These are phyloP conservation scores for Rubus parviflorus DNA, from an alignment of 306 rosid species.

Conservation along the genomic window DNA sequence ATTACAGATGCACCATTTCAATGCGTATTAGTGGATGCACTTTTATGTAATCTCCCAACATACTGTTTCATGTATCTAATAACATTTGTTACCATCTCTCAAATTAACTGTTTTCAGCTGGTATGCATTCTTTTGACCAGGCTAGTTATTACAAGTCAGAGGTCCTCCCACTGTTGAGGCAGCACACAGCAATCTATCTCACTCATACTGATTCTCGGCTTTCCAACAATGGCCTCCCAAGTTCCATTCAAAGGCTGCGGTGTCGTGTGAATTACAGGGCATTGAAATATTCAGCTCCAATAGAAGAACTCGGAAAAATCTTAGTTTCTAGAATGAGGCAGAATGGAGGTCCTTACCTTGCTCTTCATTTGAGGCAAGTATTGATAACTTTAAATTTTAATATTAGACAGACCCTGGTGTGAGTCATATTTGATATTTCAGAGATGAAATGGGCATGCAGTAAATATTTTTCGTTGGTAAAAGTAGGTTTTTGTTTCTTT, in stretches of 20 bases:
- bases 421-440: constrained; percentile 1
- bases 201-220: constrained; percentile 94
- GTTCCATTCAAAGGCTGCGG: constrained; percentile 78
- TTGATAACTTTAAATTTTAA: background rate
- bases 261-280: constrained; percentile 90
- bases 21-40: constrained; percentile 18
- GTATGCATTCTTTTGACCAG: constrained; percentile 47
- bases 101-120: constrained; percentile 9
- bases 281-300: constrained; percentile 77
- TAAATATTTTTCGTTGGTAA: constrained; percentile 5
- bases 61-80: constrained; percentile 15
- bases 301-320: constrained; percentile 70
- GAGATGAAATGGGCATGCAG: background rate
- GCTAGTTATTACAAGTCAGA: constrained; percentile 71
- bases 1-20: constrained; percentile 11
- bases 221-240: constrained; percentile 67
- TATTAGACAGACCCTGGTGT: background rate
- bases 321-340: constrained; percentile 85
- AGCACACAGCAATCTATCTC: constrained; percentile 82
- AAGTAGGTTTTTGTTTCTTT: background rate
- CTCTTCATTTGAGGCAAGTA: constrained; percentile 91
- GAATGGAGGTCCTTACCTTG: constrained; percentile 73
- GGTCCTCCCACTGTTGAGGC: constrained; percentile 79
- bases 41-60: constrained; percentile 3
- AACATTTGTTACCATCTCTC: constrained; percentile 20